phyloP scores from a whole-genome alignment of 345 rosid species.

The Moricandia arvensis region DNA sequence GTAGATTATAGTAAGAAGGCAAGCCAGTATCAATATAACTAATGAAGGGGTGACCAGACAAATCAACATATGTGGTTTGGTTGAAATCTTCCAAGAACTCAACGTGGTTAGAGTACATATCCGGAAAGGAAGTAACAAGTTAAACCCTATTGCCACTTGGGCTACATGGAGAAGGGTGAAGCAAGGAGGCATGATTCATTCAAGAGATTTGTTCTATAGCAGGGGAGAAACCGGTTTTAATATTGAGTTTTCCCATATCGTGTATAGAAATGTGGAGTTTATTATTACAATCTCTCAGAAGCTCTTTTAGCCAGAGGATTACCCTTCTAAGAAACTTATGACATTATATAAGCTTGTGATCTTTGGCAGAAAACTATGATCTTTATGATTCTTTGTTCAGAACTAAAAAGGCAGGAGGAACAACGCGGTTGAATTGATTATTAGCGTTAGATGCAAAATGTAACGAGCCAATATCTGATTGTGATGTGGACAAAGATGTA shows the following conservation, averaged over 20 bases:
- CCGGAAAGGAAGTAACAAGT: background rate
- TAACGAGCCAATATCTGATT: too few relatives aligned
- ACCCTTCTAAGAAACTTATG: background rate
- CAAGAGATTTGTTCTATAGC: too few relatives aligned
- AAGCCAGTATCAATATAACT: background rate
- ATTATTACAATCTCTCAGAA: too few relatives aligned
- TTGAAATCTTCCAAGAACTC: background rate
- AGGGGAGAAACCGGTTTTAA: background rate
- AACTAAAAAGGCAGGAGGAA: constrained; percentile 45
- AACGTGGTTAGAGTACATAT: background rate
- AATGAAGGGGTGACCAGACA: background rate
- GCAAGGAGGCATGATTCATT: background rate
- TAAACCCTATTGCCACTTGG: background rate
- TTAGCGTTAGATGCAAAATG: too few relatives aligned
- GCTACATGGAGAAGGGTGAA: background rate
- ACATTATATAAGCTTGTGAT: background rate
- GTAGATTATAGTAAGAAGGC: background rate
- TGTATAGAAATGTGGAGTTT: too few relatives aligned
- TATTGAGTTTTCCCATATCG: too few relatives aligned
- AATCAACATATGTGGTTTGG: background rate
- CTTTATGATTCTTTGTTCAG: background rate
- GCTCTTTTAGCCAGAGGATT: background rate
- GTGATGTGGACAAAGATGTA: too few relatives aligned
- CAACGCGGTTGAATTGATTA: constrained; percentile 70
- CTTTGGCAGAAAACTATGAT: background rate